Evolutionary conservation across 108 stramenopile species (phyloP).

Genomic region (Fragilaria crotonensis): DNA sequence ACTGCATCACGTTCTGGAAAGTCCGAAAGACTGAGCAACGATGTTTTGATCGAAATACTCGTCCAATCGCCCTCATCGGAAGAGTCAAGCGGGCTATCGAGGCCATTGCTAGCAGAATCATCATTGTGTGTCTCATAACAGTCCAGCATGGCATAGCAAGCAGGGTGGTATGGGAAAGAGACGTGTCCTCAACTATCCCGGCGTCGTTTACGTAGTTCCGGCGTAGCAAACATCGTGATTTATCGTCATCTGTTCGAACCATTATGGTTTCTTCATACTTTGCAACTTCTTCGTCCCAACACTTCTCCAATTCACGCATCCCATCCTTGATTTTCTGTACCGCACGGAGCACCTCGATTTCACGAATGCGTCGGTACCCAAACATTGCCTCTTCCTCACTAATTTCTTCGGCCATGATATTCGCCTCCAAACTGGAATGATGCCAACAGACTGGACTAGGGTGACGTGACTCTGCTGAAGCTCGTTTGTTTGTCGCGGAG

Average conservation of each 20-base stretch:
- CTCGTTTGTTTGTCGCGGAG: too few species aligned
- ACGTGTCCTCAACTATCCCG: slow-evolving; percentile 21
- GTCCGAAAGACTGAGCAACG: neutral
- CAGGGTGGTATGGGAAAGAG: slow-evolving; percentile 42
- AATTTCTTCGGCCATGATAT: too few species aligned
- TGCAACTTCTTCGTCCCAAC: slow-evolving; percentile 6
- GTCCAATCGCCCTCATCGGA: neutral
- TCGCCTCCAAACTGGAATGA: too few species aligned
- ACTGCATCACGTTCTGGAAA: slow-evolving; percentile 7
- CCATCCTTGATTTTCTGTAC: slow-evolving; percentile 1
- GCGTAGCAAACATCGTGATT: neutral
- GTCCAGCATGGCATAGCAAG: slow-evolving; percentile 39
- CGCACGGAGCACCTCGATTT: neutral
- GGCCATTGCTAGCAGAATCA: too few species aligned
- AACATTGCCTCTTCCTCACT: neutral
- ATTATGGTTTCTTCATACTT: slow-evolving; percentile 17
- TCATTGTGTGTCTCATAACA: slow-evolving; percentile 24
- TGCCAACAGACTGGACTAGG: too few species aligned
- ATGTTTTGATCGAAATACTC: too few species aligned
- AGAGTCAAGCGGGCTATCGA: neutral
- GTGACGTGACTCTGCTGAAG: too few species aligned
- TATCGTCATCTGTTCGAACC: neutral
- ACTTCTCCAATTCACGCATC: neutral
- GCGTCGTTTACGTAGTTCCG: slow-evolving; percentile 28
- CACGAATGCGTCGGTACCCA: neutral